Evolutionary conservation across 2,329 filamentous ascomycete species (phyloP).

Genomic region (Pyricularia sp.): DNA sequence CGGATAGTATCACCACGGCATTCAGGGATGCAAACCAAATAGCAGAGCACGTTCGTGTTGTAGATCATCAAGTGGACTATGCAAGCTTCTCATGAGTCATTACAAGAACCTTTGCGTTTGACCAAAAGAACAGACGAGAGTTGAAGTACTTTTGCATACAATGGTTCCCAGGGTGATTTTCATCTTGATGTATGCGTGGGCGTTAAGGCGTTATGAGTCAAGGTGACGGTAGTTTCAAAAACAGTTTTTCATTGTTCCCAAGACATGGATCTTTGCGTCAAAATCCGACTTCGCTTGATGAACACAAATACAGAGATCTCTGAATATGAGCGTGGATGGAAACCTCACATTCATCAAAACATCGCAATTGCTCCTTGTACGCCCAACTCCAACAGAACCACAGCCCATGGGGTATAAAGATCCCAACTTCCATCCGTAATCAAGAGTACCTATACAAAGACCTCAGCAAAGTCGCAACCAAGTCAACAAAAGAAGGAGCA

Average conservation of each 20-base stretch:
- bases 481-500: background rate
- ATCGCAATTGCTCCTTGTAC: background rate
- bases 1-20: conserved; percentile 63
- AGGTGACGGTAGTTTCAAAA: background rate
- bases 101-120: background rate
- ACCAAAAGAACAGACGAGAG: background rate
- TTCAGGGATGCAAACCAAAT: conserved; percentile 72
- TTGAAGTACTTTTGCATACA: background rate
- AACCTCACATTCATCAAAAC: background rate
- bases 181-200: background rate
- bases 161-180: background rate
- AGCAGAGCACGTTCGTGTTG: conserved; percentile 52
- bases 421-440: background rate
- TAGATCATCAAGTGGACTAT: conserved; percentile 53
- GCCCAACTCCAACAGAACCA: background rate
- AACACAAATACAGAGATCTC: background rate
- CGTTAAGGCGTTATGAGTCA: background rate
- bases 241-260: background rate
- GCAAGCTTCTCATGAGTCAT: conserved; percentile 10
- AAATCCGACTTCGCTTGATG: background rate
- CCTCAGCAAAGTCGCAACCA: background rate
- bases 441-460: background rate
- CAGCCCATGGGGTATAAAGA: background rate
- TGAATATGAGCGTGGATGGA: background rate
- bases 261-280: background rate